Base-by-base conservation (phyloP, 139 green algal species). In the Bryopsis sp. region DNA sequence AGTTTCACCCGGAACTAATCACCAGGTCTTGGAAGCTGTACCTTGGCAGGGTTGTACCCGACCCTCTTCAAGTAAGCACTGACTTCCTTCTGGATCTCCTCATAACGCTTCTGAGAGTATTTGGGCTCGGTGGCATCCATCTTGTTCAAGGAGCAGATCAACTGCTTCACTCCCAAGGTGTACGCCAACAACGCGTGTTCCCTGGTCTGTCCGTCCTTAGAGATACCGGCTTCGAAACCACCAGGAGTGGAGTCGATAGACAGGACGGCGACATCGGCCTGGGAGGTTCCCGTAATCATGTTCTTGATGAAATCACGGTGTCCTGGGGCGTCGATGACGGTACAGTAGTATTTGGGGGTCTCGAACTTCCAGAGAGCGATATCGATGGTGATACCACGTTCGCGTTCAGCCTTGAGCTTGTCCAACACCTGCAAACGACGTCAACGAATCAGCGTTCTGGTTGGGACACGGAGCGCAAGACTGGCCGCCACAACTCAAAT, bases 301-400 rank as follows among this genome's bases (percentile, higher is more conserved):
- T 99, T 99, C 92, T 99, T 99, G 83, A 98, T 98, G 87, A 99
- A 99, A 81, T 99, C 94, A 48, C 94, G 78, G 82, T 98, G 93
- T 72, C 93, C 89, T 11, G 89, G 90, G 67, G 89, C 89, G 70
- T 96, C 90, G 70, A 96, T 96, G 84, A 97, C 91, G 72, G 94
- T 99, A 90, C 94, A 98, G 90, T 98, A 90, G 78, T 88, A 99
- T 65, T 94, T 97, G 36, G 89, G 86, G 2, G 94, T 99, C 88
- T 95, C 95, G 87, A 99, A 98, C 93, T 99, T 92, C 92, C 96
- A 97, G 83, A 93, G 95, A 66, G 92, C 95, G 88, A 92, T 97
- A 62, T 93, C 82, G 70, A 96, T 96, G 84, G 90, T 96, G 74
- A 96, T 87, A 86, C 90, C 90, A 72, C 90, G 89, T 77, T 93